Conservation (phyloP, 495 filamentous ascomycete genomes). For the Glutinoglossum americanum region DNA sequence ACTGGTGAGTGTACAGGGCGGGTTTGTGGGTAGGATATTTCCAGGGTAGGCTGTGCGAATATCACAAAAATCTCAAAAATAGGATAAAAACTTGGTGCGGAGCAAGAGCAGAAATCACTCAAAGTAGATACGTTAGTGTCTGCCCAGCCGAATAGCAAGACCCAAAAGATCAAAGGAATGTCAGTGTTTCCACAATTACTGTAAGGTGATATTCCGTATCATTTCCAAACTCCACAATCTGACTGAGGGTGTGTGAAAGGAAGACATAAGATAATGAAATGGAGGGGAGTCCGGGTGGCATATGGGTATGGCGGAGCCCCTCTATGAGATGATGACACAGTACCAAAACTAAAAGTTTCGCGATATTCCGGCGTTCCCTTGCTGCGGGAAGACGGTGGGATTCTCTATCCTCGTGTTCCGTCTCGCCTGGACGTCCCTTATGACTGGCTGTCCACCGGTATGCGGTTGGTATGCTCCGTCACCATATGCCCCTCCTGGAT, state of each 20-base stretch:
- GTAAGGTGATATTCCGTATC: not conserved
- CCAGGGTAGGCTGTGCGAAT: not conserved
- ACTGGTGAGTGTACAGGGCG: not conserved
- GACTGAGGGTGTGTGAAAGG: not conserved
- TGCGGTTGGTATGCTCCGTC: conserved; percentile 15
- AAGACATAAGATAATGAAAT: not conserved
- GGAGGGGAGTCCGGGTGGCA: not conserved
- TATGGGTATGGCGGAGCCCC: not conserved
- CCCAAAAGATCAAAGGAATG: not conserved
- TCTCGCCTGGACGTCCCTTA: conserved; percentile 78
- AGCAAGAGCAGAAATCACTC: not conserved
- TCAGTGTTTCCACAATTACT: not conserved
- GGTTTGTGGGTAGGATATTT: not conserved
- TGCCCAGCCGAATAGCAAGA: not conserved
- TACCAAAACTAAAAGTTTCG: conserved; percentile 61
- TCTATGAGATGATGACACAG: not conserved
- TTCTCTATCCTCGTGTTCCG: conserved; percentile 90
- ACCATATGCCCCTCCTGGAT: conserved; percentile 21
- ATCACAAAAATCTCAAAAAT: too few species aligned
- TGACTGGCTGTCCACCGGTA: conserved; percentile 48
- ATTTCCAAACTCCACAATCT: not conserved
- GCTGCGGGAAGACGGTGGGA: conserved; percentile 63
- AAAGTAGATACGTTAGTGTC: not conserved
- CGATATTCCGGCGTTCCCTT: conserved; percentile 85
- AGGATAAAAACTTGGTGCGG: not conserved